phyloP scores from a whole-genome alignment of 2,329 filamentous ascomycete genomes.

The Pseudopyricularia javanii region DNA sequence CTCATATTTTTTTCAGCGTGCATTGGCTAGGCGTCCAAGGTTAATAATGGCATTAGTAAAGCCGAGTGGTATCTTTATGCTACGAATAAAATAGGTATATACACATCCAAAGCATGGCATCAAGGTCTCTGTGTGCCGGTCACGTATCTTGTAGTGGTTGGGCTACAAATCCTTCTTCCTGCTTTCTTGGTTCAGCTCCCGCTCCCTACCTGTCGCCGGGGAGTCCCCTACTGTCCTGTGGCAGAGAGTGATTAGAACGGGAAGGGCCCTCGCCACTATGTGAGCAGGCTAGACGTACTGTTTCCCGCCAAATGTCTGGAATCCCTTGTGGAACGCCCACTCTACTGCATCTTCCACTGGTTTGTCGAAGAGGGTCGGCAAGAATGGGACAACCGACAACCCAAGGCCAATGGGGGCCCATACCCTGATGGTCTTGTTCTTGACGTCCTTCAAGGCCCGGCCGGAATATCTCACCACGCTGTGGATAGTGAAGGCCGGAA shows the following conservation, averaged over 20 bases:
- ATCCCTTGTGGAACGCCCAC: slow-evolving; percentile 76
- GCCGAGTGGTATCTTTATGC: neutral
- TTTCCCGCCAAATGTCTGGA: slow-evolving; percentile 58
- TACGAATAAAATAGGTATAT: neutral
- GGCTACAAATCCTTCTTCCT: slow-evolving; percentile 31
- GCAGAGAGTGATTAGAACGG: neutral
- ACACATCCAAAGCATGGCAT: neutral
- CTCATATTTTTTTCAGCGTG: slow-evolving; percentile 4
- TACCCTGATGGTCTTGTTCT: slow-evolving; percentile 64
- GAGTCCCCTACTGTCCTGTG: slow-evolving; percentile 36
- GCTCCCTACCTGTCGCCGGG: slow-evolving; percentile 40
- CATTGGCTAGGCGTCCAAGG: slow-evolving; percentile 1
- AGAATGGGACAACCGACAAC: slow-evolving; percentile 63
- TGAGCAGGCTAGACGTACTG: slow-evolving; percentile 5
- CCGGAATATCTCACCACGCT: slow-evolving; percentile 86
- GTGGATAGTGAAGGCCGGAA: slow-evolving; percentile 90
- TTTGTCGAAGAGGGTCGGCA: slow-evolving; percentile 79
- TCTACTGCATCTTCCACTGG: slow-evolving; percentile 88
- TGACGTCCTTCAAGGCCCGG: slow-evolving; percentile 67
- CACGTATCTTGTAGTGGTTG: neutral
- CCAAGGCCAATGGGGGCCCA: slow-evolving; percentile 87
- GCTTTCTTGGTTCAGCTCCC: slow-evolving; percentile 26
- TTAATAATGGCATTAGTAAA: neutral
- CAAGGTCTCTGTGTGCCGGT: neutral
- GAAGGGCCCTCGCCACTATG: neutral